These are phyloP conservation scores for Hygrophoropsis aurantiaca DNA, from an alignment of 768 basidiomycete genomes.

Conservation along the genomic window DNA sequence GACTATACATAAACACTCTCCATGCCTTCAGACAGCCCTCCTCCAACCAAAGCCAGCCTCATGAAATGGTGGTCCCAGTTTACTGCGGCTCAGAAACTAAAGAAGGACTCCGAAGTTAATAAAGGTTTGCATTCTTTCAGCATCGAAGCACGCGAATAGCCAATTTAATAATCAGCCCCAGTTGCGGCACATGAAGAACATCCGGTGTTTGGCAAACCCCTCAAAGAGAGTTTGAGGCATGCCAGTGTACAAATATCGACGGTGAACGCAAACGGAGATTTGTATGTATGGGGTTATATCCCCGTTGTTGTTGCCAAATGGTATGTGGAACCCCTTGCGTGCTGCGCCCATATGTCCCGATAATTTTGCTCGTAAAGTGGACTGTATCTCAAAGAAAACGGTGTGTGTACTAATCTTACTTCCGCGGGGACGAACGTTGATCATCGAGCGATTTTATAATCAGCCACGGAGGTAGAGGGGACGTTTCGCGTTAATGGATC, in stretches of 20 bases:
- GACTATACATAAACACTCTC: background rate
- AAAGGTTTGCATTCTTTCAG: slow-evolving; percentile 31
- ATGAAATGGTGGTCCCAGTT: slow-evolving; percentile 86
- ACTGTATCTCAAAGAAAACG: slow-evolving; percentile 91
- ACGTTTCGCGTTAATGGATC: slow-evolving; percentile 97
- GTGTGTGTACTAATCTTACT: slow-evolving; percentile 36
- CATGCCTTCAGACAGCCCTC: slow-evolving; percentile 31
- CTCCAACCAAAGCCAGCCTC: slow-evolving; percentile 56
- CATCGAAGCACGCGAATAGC: background rate
- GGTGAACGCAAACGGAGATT: slow-evolving; percentile 74
- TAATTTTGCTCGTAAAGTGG: slow-evolving; percentile 51
- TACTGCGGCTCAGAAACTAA: slow-evolving; percentile 59
- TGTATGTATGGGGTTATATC: slow-evolving; percentile 92
- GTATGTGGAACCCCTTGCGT: slow-evolving; percentile 45
- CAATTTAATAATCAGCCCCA: slow-evolving; percentile 6
- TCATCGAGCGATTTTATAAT: slow-evolving; percentile 3
- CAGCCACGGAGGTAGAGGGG: slow-evolving; percentile 89
- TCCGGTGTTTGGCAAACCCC: slow-evolving; percentile 82
- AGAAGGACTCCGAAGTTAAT: slow-evolving; percentile 50
- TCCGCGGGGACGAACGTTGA: background rate
- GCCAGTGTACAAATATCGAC: slow-evolving; percentile 95
- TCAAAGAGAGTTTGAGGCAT: slow-evolving; percentile 79
- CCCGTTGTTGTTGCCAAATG: slow-evolving; percentile 98
- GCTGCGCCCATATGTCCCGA: background rate
- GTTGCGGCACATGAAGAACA: slow-evolving; percentile 35